Evolutionary conservation across 768 basidiomycete genomes (phyloP).

Genomic region (Gloeophyllum trabeum): DNA sequence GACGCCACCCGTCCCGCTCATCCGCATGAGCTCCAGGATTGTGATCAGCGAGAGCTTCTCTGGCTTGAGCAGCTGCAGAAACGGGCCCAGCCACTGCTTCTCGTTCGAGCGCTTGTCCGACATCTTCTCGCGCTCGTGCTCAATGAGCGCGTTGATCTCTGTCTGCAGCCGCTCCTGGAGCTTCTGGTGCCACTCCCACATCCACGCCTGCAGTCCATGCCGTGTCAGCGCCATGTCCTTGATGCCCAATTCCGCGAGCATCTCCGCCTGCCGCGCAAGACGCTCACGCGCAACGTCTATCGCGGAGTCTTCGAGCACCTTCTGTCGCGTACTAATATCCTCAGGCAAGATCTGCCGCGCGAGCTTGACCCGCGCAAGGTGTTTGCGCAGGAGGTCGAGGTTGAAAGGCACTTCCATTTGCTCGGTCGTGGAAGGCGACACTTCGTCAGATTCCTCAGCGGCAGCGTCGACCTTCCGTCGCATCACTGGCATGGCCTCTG

Average conservation of each 20-base stretch:
- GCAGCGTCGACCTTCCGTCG: constrained; percentile 11
- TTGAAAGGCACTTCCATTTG: constrained; percentile 57
- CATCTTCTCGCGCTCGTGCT: constrained; percentile 17
- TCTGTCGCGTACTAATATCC: constrained; percentile 66
- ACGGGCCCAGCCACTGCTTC: constrained; percentile 41
- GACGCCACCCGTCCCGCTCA: constrained; percentile 70
- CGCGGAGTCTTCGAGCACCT: constrained; percentile 73
- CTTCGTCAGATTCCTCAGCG: constrained; percentile 9
- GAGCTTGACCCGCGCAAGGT: constrained; percentile 51
- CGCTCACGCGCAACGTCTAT: constrained; percentile 75
- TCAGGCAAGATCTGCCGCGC: constrained; percentile 53
- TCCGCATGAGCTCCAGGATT: constrained; percentile 80
- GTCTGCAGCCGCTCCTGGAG: constrained; percentile 37
- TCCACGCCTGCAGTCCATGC: constrained; percentile 56
- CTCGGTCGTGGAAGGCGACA: constrained; percentile 7
- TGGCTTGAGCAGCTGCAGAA: constrained; percentile 62
- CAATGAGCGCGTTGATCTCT: constrained; percentile 36
- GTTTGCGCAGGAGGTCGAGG: constrained; percentile 55
- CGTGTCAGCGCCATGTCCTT: constrained; percentile 27
- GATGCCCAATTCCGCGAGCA: constrained; percentile 48
- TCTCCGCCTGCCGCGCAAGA: constrained; percentile 48
- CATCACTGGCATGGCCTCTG: constrained; percentile 52
- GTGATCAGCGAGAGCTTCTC: constrained; percentile 81
- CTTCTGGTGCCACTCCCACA: constrained; percentile 77
- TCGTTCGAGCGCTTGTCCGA: neutral